phyloP scores from a whole-genome alignment of 768 basidiomycete species.

The Suillus clintonianus region DNA sequence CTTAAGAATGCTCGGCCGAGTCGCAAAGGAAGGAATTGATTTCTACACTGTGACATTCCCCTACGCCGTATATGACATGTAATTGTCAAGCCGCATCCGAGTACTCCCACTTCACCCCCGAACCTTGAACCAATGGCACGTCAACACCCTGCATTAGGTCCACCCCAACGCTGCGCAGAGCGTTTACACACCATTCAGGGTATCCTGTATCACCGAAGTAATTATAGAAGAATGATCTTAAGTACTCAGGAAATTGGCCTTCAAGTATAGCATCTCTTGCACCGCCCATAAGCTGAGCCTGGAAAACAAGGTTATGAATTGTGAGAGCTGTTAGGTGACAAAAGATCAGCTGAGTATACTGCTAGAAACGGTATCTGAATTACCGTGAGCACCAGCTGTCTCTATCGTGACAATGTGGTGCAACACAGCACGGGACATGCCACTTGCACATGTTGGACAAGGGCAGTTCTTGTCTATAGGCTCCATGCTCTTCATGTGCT shows the following conservation, averaged over 20 bases:
- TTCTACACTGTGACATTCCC: neutral
- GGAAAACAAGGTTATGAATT: slow-evolving; percentile 82
- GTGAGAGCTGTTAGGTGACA: slow-evolving; percentile 59
- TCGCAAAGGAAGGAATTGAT: slow-evolving; percentile 33
- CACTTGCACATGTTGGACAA: slow-evolving; percentile 78
- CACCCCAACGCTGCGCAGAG: slow-evolving; percentile 78
- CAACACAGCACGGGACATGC: slow-evolving; percentile 71
- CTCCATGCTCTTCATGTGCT: slow-evolving; percentile 66
- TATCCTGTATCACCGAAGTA: slow-evolving; percentile 82
- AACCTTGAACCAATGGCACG: slow-evolving; percentile 55
- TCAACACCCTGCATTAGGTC: slow-evolving; percentile 67
- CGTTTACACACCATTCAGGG: slow-evolving; percentile 88
- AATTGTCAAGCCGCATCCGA: slow-evolving; percentile 37
- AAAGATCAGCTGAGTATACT: slow-evolving; percentile 5
- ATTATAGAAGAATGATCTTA: slow-evolving; percentile 70
- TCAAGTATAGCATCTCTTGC: slow-evolving; percentile 80
- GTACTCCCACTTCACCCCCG: slow-evolving; percentile 83
- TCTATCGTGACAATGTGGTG: slow-evolving; percentile 78
- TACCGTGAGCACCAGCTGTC: slow-evolving; percentile 86
- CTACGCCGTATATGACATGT: slow-evolving; percentile 7
- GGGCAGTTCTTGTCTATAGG: slow-evolving; percentile 79
- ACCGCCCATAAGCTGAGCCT: slow-evolving; percentile 85
- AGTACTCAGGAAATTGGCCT: slow-evolving; percentile 77
- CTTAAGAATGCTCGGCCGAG: slow-evolving; percentile 82
- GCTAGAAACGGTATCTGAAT: slow-evolving; percentile 18